These are phyloP conservation scores for Calonectria honghensis DNA, from an alignment of 2,329 filamentous ascomycete genomes.

Conservation along the genomic window DNA sequence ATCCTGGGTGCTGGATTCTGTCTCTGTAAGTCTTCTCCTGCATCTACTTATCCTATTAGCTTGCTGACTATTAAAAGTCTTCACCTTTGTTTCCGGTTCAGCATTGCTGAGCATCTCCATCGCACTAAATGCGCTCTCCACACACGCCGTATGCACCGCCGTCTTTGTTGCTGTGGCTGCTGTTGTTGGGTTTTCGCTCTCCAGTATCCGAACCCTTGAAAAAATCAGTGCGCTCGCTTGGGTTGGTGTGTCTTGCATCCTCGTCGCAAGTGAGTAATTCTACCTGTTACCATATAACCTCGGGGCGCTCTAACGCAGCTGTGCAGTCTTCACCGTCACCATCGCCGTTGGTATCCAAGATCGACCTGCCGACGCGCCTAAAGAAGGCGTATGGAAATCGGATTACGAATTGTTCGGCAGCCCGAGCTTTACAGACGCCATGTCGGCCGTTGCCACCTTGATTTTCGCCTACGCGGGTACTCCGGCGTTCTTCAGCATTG, in stretches of 20 bases:
- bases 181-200: conserved; percentile 53
- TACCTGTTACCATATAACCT: no score
- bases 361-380: conserved; percentile 54
- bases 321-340: conserved; percentile 50
- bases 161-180: conserved; percentile 60
- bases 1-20: conserved; percentile 59
- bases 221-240: conserved; percentile 56
- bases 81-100: conserved; percentile 43
- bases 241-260: conserved; percentile 50
- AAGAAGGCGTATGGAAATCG: conserved; percentile 47
- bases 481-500: conserved; percentile 57
- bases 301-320: background rate
- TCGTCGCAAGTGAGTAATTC: conserved; percentile 46
- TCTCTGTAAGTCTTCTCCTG: conserved; percentile 51
- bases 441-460: conserved; percentile 56
- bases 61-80: background rate
- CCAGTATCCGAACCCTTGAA: conserved; percentile 54
- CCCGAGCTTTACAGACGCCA: conserved; percentile 55
- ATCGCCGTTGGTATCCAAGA: conserved; percentile 57
- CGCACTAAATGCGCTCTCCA: conserved; percentile 60
- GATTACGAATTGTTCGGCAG: conserved; percentile 55
- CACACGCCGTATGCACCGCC: conserved; percentile 60
- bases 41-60: no score
- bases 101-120: conserved; percentile 63
- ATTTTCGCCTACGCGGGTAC: conserved; percentile 62